Evolutionary conservation across 192 early-diverging fungal genomes (phyloP).

Genomic region (Coemansia sp.): DNA sequence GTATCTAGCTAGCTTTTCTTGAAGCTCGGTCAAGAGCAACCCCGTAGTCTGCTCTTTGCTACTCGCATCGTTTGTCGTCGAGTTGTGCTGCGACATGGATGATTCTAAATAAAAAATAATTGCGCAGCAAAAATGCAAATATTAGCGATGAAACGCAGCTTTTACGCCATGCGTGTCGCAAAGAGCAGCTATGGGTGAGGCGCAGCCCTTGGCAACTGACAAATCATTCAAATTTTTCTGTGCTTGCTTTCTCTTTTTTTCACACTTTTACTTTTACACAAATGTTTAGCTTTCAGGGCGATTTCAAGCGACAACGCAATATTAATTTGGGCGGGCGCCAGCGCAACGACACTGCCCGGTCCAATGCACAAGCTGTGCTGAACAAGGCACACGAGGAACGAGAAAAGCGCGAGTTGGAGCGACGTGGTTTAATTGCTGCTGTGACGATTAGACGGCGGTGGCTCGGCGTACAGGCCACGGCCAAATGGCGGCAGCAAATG

Average conservation of each 20-base stretch:
- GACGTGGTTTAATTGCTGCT: slow-evolving; percentile 58
- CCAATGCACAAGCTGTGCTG: slow-evolving; percentile 57
- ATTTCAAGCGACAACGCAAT: slow-evolving; percentile 68
- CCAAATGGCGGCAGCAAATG: slow-evolving; percentile 24
- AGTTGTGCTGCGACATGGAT: not conserved
- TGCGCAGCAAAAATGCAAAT: not conserved
- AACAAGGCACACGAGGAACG: slow-evolving; percentile 72
- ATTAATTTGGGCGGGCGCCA: slow-evolving; percentile 84
- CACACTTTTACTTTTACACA: not conserved
- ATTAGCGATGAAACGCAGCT: not conserved
- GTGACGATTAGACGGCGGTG: slow-evolving; percentile 63
- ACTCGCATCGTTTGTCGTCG: not conserved
- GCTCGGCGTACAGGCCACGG: slow-evolving; percentile 17
- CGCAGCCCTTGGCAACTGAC: not conserved
- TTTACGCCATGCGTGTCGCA: not conserved
- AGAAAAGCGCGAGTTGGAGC: slow-evolving; percentile 67
- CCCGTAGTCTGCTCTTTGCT: not conserved
- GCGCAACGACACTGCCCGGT: slow-evolving; percentile 61
- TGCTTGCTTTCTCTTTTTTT: not conserved
- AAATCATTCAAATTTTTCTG: too few relatives aligned
- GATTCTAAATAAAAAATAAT: not conserved
- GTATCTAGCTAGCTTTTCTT: slow-evolving; percentile 25
- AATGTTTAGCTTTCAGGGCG: slow-evolving; percentile 78
- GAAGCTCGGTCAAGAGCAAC: slow-evolving; percentile 21
- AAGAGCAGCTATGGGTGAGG: not conserved